Evolutionary conservation across 2,329 filamentous ascomycete species (phyloP).

Genomic region (Talaromyces sp.): DNA sequence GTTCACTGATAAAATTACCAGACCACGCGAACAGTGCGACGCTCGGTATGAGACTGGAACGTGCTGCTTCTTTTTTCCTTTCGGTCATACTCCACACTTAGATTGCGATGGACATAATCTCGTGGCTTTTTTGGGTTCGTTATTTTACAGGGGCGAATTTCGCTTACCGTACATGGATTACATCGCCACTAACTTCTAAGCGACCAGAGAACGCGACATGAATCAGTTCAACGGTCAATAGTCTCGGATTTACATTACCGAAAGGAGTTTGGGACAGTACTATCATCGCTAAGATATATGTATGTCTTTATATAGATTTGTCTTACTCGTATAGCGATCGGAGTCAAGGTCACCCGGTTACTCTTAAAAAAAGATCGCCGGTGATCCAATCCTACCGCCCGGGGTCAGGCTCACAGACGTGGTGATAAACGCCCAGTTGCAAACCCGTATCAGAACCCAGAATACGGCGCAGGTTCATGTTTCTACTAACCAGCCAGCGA

Average conservation of each 20-base stretch:
- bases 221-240: slow-evolving; percentile 12
- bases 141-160: background rate
- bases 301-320: background rate
- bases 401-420: background rate
- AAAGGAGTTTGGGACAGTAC: slow-evolving; percentile 3
- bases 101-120: slow-evolving; percentile 6
- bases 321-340: background rate
- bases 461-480: background rate
- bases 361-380: background rate
- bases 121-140: background rate
- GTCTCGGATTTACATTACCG: slow-evolving; percentile 7
- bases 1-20: background rate
- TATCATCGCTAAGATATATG: background rate
- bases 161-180: background rate
- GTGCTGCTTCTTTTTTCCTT: background rate
- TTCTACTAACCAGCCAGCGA: background rate
- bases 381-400: background rate
- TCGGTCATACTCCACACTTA: slow-evolving; percentile 1
- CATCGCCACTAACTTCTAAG: too few species aligned
- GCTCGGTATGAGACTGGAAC: background rate
- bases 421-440: background rate
- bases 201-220: too few species aligned
- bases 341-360: background rate
- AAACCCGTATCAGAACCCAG: background rate
- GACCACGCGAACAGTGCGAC: slow-evolving; percentile 1